Percentiles rank a stretch among this genome's conserved stretches.
These are phyloP conservation scores for Sporothrix humicola DNA, from an alignment of 2,329 filamentous ascomycete species.

Conservation along the genomic window DNA sequence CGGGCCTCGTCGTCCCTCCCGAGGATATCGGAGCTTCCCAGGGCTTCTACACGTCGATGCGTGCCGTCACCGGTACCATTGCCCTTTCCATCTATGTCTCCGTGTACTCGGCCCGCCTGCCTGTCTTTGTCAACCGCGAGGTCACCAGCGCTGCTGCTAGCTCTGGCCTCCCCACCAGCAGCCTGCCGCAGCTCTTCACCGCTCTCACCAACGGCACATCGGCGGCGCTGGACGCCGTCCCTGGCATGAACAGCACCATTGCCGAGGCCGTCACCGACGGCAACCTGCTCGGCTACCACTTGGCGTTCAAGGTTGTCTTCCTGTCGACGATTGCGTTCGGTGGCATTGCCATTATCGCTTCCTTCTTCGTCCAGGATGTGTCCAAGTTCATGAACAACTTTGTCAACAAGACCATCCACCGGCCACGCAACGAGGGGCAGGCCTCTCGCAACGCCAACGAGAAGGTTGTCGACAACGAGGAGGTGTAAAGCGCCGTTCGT, in stretches of 20 bases:
- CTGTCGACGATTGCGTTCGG: constrained; percentile 26
- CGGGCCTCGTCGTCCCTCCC: constrained; percentile 25
- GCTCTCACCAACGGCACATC: constrained; percentile 29
- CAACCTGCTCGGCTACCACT: constrained; percentile 15
- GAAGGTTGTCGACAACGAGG: constrained; percentile 8
- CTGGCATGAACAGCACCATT: constrained; percentile 27
- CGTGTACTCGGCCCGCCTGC: constrained; percentile 27
- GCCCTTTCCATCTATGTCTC: constrained; percentile 31
- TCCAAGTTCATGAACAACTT: constrained; percentile 30
- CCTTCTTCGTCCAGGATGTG: constrained; percentile 31
- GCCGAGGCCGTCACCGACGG: not conserved
- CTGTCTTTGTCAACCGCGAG: constrained; percentile 19
- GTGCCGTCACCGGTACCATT: constrained; percentile 25
- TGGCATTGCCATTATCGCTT: constrained; percentile 29
- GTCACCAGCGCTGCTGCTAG: constrained; percentile 15
- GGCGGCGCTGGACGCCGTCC: constrained; percentile 28
- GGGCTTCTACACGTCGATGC: constrained; percentile 28
- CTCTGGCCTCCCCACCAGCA: constrained; percentile 19
- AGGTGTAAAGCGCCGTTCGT: not conserved
- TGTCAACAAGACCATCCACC: constrained; percentile 33
- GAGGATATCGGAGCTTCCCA: constrained; percentile 32
- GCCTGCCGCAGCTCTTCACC: constrained; percentile 13
- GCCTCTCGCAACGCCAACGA: not conserved
- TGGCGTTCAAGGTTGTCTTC: constrained; percentile 27
- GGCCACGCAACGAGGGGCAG: constrained; percentile 7